Base-by-base conservation (phyloP, 2,329 filamentous ascomycete genomes). In the Xylariaceae sp. region DNA sequence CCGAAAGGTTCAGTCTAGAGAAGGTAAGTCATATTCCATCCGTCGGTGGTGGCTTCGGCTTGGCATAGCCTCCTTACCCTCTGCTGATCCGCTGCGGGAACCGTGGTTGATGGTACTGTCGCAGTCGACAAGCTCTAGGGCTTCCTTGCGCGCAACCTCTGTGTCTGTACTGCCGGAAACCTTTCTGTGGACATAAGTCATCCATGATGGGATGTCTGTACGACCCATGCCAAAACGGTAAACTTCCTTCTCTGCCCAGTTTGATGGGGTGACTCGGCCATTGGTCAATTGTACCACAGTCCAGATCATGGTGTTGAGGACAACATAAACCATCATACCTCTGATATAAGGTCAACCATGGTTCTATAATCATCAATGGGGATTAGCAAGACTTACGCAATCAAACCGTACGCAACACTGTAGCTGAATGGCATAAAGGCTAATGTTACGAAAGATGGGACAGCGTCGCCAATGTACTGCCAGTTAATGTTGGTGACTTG, bases 401-500 rank as follows among this genome's bases (percentile, higher is more conserved):
- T 87, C 19, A 89, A 74, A 15, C 85, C 85, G 49, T 89, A 88
- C 7, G 85, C 84, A 36, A 87, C 85, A 38, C 81, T 86, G 71
- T 88, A 89, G 49, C 80, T 87, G 59, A 89, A 87, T 0, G 85
- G 85, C 67, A 89, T 89, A 41, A 87, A 78, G 2, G 79, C 78
- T 52, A 89, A 79, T 4, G 85, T 87, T 24, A 89, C 71, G 62
- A 89, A 89, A 0, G 85, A 87, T 0, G 85, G 85, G 3, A 89
- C 69, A 0, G 85, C 81, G 48, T 89, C 85, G 37, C 85, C 85
- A 39, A 87, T 79, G 52, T 87, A 89, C 16, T 72, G 68, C 85
- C 85, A 89, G 64, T 89, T 89, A 65, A 89, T 81, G 39, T 82
- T 78, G 16, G 78, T 81, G 39, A 87, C 82, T 55, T 87, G 82